Conservation (phyloP, 2,329 filamentous ascomycete species). For the Tolypocladium amazonense region DNA sequence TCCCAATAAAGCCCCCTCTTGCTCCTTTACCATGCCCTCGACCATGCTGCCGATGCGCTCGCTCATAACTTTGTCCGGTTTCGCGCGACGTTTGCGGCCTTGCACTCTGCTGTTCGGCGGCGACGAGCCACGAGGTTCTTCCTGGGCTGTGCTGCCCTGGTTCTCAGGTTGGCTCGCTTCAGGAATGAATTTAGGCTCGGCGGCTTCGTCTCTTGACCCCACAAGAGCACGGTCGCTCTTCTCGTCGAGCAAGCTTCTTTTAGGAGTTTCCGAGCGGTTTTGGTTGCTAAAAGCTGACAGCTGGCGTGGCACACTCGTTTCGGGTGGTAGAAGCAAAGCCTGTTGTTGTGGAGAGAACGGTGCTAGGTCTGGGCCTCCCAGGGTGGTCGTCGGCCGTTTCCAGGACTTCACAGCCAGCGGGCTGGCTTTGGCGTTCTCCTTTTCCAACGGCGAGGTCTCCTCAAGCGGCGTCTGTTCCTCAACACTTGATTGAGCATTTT, state of each 20-base stretch:
- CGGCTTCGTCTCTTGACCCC: not conserved
- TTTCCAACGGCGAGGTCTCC: not conserved
- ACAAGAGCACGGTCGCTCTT: not conserved
- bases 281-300: not conserved
- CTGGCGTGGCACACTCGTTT: not conserved
- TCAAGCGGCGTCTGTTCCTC: not conserved
- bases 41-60: slow-evolving; percentile 15
- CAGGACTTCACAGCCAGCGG: not conserved
- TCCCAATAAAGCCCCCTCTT: slow-evolving; percentile 38
- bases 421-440: not conserved
- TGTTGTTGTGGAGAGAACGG: not conserved
- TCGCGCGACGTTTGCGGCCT: not conserved
- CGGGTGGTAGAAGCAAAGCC: not conserved
- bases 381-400: not conserved
- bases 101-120: not conserved
- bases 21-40: slow-evolving; percentile 16
- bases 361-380: not conserved
- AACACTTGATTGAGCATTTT: not conserved
- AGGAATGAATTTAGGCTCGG: not conserved
- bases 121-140: not conserved
- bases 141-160: not conserved
- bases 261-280: not conserved
- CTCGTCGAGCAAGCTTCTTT: not conserved
- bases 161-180: not conserved
- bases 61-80: not conserved